Base-by-base conservation (phyloP, 2,329 filamentous ascomycete species). In the Berkeleyomyces basicola region DNA sequence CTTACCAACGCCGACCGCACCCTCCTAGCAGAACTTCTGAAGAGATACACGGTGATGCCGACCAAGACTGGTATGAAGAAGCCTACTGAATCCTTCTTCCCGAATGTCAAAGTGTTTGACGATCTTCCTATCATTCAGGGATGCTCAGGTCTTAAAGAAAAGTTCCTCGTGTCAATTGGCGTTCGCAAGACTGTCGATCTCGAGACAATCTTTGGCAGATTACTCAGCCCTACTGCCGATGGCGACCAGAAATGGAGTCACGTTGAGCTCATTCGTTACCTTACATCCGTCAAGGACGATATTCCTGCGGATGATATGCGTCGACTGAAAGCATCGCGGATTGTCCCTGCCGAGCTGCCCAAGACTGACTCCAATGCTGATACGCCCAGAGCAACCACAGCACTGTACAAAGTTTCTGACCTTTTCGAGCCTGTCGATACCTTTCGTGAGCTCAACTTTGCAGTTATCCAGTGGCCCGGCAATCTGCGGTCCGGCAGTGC, bases 101-200 rank as follows among this genome's bases (percentile, higher is more conserved):
- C 88, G 1, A 87, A 83, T n/a, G 93, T 99, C 44, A 93, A 90
- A 71, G 77, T 99, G 0, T 99, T 99, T 69, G 90, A 96, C 66
- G 93, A 99, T 70, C 77, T 99, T 14, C 91, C 93, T 0, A 85
- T 86, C 10, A 84, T 97, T 1, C 82, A 85, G 66, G 83, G 82
- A 10, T 83, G 91, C 51, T 83, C 86, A 47, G 82, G 84, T 40
- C 82, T 96, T 10, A 97, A 96, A 71, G 92, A 97, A 55, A 96
- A 95, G 71, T 88, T 99, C 66, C 74, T 99, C 51, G 75, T 81
- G 2, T 82, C 88, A 1, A 77, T 99, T 40, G 92, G 93, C 2
- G 91, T 99, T 36, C 84, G 93, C 64, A 97, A 97, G 75, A 99
- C 93, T 0, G 85, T 99, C 23, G 93, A 99, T 68, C 77, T 99